Evolutionary conservation across 2,329 filamentous ascomycete genomes (phyloP).

Genomic region (Sporothrix curviconia): DNA sequence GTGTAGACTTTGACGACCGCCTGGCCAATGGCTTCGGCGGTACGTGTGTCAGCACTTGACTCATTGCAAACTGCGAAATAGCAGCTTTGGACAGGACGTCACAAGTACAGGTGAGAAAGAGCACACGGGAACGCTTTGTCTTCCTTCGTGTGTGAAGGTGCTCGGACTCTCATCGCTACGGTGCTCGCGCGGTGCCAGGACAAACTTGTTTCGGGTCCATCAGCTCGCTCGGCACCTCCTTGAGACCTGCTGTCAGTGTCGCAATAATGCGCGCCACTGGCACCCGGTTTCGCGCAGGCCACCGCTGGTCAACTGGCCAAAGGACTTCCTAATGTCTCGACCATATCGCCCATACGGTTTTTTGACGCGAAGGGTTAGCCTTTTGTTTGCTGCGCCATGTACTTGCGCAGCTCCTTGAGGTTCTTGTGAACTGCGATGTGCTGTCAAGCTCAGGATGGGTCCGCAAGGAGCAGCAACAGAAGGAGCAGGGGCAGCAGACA

Average conservation of each 20-base stretch:
- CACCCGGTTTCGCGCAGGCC: conserved; percentile 30
- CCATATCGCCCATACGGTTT: conserved; percentile 63
- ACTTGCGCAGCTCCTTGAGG: conserved; percentile 51
- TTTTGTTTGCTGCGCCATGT: conserved; percentile 48
- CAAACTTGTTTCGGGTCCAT: conserved; percentile 49
- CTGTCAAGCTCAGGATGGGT: conserved; percentile 30
- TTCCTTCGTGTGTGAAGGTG: too few relatives aligned
- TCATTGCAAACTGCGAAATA: conserved; percentile 58
- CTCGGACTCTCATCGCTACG: conserved; percentile 32
- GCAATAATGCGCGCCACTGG: conserved; percentile 46
- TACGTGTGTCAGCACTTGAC: conserved; percentile 49
- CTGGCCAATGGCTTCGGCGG: conserved; percentile 67
- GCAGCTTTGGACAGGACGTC: conserved; percentile 65
- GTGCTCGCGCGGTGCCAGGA: conserved; percentile 36
- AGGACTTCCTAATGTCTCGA: conserved; percentile 61
- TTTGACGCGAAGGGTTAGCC: conserved; percentile 53
- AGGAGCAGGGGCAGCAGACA: not conserved
- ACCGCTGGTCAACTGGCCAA: conserved; percentile 66
- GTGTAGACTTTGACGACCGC: conserved; percentile 64
- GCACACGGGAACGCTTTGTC: conserved; percentile 44
- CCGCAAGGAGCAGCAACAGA: not conserved
- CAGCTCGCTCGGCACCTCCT: conserved; percentile 40
- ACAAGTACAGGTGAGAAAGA: conserved; percentile 62
- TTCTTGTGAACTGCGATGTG: conserved; percentile 57
- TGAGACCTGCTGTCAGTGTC: conserved; percentile 46